Conservation (phyloP, 495 filamentous ascomycete species). For the Margaritispora aquatica region DNA sequence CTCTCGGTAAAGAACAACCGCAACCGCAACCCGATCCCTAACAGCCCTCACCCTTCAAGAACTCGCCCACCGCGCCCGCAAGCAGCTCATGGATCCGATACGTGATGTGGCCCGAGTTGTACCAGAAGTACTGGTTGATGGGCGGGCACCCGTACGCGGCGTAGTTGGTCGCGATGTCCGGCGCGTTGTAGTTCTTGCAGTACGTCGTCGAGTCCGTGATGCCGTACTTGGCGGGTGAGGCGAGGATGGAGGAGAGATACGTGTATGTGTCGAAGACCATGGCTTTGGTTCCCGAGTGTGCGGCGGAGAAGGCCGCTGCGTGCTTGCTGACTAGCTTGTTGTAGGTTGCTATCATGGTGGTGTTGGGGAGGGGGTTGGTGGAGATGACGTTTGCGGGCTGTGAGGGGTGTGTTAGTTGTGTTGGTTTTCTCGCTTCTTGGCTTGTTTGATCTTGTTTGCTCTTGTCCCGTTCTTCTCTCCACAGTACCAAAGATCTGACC, state of each 20-base stretch:
- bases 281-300: slow-evolving; percentile 25
- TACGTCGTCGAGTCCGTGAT: slow-evolving; percentile 44
- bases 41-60: slow-evolving; percentile 13
- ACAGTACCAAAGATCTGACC: not conserved
- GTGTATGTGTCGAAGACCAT: slow-evolving; percentile 40
- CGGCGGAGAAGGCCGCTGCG: not conserved
- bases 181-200: slow-evolving; percentile 42
- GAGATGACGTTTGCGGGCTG: slow-evolving; percentile 30
- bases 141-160: slow-evolving; percentile 40
- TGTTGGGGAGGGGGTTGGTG: slow-evolving; percentile 35
- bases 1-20: too few relatives aligned
- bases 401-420: not conserved
- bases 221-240: slow-evolving; percentile 35
- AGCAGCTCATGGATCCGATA: slow-evolving; percentile 37
- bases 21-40: too few relatives aligned
- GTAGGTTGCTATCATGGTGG: slow-evolving; percentile 22
- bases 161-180: slow-evolving; percentile 39
- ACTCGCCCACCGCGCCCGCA: slow-evolving; percentile 27
- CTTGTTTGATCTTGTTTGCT: not conserved
- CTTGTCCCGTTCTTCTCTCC: not conserved
- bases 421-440: not conserved
- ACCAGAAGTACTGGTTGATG: slow-evolving; percentile 46
- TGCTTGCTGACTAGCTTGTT: slow-evolving; percentile 4
- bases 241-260: slow-evolving; percentile 36
- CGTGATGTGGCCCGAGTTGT: slow-evolving; percentile 44